Base-by-base conservation (phyloP, 306 rosid genomes). In the Cucurbita pepo region DNA sequence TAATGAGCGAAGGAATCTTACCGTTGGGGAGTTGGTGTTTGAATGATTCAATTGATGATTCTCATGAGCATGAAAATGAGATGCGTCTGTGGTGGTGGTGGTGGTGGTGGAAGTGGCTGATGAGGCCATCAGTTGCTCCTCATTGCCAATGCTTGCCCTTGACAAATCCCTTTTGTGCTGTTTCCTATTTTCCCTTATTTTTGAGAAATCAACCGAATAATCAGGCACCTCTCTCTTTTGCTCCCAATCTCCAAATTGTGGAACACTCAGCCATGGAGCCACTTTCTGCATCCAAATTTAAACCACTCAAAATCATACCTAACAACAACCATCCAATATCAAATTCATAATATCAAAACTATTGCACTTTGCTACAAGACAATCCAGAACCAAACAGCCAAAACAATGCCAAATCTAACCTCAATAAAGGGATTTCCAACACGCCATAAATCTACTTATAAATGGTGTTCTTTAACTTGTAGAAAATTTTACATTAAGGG, bases 161-260 rank as follows among this genome's bases (percentile, higher is more conserved):
- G 71, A 59, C 40, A 62, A 51, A 37, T 75, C 78, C 63, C 71
- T 62, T 45, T 75, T 75, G 78, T 75, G 60, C 22, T 75, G 78
- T 54, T 75, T 75, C 30, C 78, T 75, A 16, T 75, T 75, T 53
- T 75, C 78, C 41, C 78, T 61, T 12, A 75, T 75, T 60, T 75
- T 75, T 36, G 72, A 75, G 78, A 75, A 75, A 63, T 75, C 72
- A 51, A 75, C 52, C 1, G 78, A 75, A 19, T 75, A 75, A 52
- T 75, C 78, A 8, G 78, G 78, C 9, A 75, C 71, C 40, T 18
- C 45, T 52, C 72, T 59, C 78, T 75, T 75, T 16, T 75, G 78
- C 5, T 75, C 78, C 78, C 78, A 75, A 50, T 61, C 78, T 16
- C 78, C 78, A 63, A 75, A 75, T 34, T 75, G 78, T 37, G 78